These are phyloP conservation scores for Xanthoconium stramineum DNA, from an alignment of 768 basidiomycete species.

Conservation along the genomic window DNA sequence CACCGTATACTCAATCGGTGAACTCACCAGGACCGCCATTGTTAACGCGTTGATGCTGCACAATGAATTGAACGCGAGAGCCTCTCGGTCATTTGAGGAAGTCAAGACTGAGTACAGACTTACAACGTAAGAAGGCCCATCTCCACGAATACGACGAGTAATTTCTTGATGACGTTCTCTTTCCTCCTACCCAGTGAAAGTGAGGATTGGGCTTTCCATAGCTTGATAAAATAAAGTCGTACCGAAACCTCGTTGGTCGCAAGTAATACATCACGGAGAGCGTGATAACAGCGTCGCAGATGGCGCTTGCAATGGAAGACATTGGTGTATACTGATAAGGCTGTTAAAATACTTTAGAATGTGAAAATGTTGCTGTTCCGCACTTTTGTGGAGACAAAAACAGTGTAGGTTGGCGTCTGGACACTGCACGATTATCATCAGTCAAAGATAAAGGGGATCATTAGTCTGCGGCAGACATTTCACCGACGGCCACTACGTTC, in stretches of 20 bases:
- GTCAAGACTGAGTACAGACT: not conserved
- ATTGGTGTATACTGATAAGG: not conserved
- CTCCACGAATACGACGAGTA: slow-evolving; percentile 9
- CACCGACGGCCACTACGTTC: not conserved
- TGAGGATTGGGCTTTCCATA: not conserved
- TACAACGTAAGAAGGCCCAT: slow-evolving; percentile 17
- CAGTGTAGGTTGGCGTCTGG: not conserved
- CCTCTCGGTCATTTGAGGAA: not conserved
- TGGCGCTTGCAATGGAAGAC: not conserved
- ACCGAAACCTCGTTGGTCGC: slow-evolving; percentile 8
- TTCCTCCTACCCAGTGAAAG: not conserved
- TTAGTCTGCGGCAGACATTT: slow-evolving; percentile 2
- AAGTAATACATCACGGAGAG: slow-evolving; percentile 8
- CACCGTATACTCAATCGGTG: not conserved
- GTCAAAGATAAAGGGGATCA: too few species aligned
- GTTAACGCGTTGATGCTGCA: slow-evolving; percentile 10
- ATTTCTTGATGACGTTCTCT: slow-evolving; percentile 2
- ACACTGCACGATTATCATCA: slow-evolving; percentile 4
- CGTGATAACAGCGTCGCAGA: slow-evolving; percentile 11
- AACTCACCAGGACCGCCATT: slow-evolving; percentile 11
- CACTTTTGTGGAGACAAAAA: not conserved
- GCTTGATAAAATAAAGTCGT: not conserved
- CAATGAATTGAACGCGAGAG: not conserved
- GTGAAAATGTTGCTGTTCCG: not conserved
- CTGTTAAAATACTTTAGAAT: not conserved